A percentile compares a stretch with the other conserved stretches of the same genome.
These are phyloP conservation scores for Hsuehochloa calcarea DNA, from an alignment of 176 grass and related monocot genomes.

Conservation along the genomic window DNA sequence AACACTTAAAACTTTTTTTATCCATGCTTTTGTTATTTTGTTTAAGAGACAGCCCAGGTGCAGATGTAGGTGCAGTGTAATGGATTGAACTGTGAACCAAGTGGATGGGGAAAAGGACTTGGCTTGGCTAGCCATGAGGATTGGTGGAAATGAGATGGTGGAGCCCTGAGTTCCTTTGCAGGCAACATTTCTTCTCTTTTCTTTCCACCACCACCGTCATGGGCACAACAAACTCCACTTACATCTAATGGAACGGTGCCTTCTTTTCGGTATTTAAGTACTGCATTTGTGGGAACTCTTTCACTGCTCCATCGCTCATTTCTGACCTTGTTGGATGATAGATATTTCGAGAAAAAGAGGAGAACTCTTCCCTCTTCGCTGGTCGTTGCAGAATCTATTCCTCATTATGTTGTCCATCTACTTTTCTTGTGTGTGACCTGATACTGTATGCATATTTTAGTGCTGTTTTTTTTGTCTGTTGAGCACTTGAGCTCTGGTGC, in stretches of 20 bases:
- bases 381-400: conserved; percentile 41
- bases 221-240: conserved; percentile 14
- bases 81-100: background rate
- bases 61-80: too few species aligned
- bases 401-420: conserved; percentile 16
- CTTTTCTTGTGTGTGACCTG: background rate
- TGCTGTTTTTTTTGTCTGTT: background rate
- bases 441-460: background rate
- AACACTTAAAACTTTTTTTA: background rate
- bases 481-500: background rate
- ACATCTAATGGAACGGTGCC: background rate
- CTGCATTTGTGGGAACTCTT: background rate
- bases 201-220: conserved; percentile 4
- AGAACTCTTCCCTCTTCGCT: background rate
- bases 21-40: background rate
- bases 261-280: background rate
- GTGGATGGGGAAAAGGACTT: conserved; percentile 19
- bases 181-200: conserved; percentile 1
- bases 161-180: background rate
- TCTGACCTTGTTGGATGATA: background rate
- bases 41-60: background rate
- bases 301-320: background rate
- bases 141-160: background rate
- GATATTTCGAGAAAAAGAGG: conserved; percentile 2
- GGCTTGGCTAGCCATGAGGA: background rate